Conservation (phyloP, 1,139 yeast species). For the Blastobotrys arbuscula region DNA sequence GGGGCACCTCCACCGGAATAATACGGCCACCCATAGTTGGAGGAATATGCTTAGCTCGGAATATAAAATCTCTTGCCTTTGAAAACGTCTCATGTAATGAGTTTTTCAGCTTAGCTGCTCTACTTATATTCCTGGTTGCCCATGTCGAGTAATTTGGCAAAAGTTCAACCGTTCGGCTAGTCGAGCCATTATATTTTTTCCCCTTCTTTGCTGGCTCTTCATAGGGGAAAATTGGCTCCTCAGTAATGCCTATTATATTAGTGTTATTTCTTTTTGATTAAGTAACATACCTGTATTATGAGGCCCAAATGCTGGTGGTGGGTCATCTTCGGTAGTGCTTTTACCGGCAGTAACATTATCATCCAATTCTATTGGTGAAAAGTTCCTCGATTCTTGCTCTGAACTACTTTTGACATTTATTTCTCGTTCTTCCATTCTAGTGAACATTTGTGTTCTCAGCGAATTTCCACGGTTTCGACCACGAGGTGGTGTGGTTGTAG, state of each 20-base stretch:
- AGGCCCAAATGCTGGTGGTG: constrained; percentile 17
- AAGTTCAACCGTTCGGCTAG: constrained; percentile 18
- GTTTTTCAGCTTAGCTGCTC: constrained; percentile 15
- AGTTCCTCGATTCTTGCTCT: neutral
- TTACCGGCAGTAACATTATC: no score
- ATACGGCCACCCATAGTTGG: constrained; percentile 66
- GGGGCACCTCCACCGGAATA: constrained; percentile 50
- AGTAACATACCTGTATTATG: constrained; percentile 17
- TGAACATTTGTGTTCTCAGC: constrained; percentile 13
- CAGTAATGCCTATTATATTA: constrained; percentile 18
- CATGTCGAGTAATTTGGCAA: constrained; percentile 27
- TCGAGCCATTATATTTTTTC: constrained; percentile 4
- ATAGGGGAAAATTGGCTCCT: constrained; percentile 19
- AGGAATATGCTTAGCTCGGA: constrained; percentile 43
- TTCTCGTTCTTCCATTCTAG: constrained; percentile 4
- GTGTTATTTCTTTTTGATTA: neutral
- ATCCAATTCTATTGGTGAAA: constrained; percentile 11
- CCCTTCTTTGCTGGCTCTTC: constrained; percentile 6
- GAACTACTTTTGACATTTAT: neutral
- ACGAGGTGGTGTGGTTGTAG: neutral
- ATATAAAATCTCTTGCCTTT: constrained; percentile 29
- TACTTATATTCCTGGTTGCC: constrained; percentile 28
- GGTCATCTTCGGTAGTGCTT: neutral
- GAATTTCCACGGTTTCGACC: constrained; percentile 13
- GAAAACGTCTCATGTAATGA: constrained; percentile 7